These are phyloP conservation scores for Trypanosoma vivax DNA, from an alignment of 208 protist species.

Conservation along the genomic window DNA sequence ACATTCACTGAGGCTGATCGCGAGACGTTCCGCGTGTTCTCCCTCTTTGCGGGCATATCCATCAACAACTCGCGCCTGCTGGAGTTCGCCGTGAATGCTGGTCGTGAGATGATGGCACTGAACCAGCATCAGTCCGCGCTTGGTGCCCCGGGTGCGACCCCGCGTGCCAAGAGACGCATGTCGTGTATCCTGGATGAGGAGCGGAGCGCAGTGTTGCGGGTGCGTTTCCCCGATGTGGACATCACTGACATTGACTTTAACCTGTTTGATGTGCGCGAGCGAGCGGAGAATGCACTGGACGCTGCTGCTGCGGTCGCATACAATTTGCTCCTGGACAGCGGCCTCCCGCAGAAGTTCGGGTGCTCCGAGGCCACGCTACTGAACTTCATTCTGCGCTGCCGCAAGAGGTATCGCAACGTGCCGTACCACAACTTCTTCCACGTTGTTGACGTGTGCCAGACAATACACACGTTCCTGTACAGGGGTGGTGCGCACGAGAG, in stretches of 20 bases:
- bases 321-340: constrained; percentile 44
- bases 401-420: constrained; percentile 72
- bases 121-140: constrained; percentile 28
- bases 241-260: constrained; percentile 61
- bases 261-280: constrained; percentile 57
- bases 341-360: constrained; percentile 69
- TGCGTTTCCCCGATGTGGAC: constrained; percentile 40
- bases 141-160: not conserved
- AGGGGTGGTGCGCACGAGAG: constrained; percentile 34
- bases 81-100: constrained; percentile 74
- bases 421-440: constrained; percentile 89
- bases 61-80: constrained; percentile 82
- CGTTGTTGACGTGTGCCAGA: constrained; percentile 79
- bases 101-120: constrained; percentile 63
- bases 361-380: constrained; percentile 62
- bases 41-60: constrained; percentile 77
- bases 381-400: constrained; percentile 76
- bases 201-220: constrained; percentile 23
- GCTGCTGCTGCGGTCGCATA: constrained; percentile 42
- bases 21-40: constrained; percentile 72
- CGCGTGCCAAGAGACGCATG: constrained; percentile 11
- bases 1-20: constrained; percentile 44
- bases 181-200: constrained; percentile 37
- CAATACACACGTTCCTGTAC: constrained; percentile 67
- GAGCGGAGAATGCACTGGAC: constrained; percentile 31